Evolutionary conservation across 257 asterid species (phyloP), one percentile per base, ranked within the genome.

Genomic region (Euphrasia confusa): DNA sequence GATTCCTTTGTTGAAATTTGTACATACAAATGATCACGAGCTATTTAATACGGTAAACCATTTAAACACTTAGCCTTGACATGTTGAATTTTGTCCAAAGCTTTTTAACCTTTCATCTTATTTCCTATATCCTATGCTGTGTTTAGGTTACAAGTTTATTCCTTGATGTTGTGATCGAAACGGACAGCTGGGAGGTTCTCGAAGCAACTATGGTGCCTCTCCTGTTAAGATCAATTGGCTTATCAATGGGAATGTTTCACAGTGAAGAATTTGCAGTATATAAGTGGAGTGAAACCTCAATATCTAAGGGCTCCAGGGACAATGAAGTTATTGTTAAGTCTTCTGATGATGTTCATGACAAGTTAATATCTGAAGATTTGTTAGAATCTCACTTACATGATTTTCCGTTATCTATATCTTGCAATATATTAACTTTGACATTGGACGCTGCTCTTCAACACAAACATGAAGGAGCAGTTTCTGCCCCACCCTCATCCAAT

Each of bases 161-260:
- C 72, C 83, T 87, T 72, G 77, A 77, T 69, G 84, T 76, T 67
- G 79, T 89, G 65, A 59, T 60, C 60, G 86, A 79, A 69, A 84
- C 87, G 76, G 80, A 80, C 69, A 78, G 80, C 75, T 89, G 97
- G 97, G 80, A 37, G 54, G 82, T 82, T 63, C 78, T 89, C 70
- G 97, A 80, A 73, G 78, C 48, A 57, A 81, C 85, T 56, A 54
- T 84, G 74, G 80, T 83, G 72, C 97, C 92, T 14, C 83, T 85
- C 62, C 67, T 90, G 71, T 81, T 90, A 73, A 78, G 93, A 78
- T 81, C 84, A 55, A 71, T 90, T 58, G 88, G 93, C 64, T 70
- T 77, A 58, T 87, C 97, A 50, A 72, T 84, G 80, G 92, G 90
- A 66, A 75, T 80, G 74, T 70, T 18, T 64, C 78, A 77, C 73